Evolutionary conservation across 352 stramenopile genomes (phyloP), one percentile per base, ranked within the genome.

Genomic region (Pythium rhizo-oryzae): DNA sequence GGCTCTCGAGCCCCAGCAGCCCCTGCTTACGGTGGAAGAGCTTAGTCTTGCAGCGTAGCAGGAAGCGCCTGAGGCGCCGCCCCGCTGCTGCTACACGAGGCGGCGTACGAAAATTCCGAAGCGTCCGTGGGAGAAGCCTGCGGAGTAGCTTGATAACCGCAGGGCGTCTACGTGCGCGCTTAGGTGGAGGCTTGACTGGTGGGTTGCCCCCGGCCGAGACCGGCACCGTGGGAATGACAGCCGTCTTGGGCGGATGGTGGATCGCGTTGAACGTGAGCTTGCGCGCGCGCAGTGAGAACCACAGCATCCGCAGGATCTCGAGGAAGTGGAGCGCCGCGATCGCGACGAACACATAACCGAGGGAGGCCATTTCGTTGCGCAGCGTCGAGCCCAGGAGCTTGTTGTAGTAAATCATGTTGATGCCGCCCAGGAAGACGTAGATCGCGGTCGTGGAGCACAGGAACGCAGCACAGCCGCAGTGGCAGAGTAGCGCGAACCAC

Each of bases 401-500:
- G 75, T 79, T 79, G 69, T 78, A 81, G 64, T 81, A 79, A 28
- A 81, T 71, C 35, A 81, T 70, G 24, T 65, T 57, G 51, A 76
- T 53, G 39, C 61, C 52, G 8, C 64, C 69, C 16, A 79, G 33
- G 51, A 79, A 81, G 9, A 62, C 47, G 41, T 79, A 79, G 33
- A 81, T 49, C 11, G 68, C 18, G 16, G 73, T 78, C n/a, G 47
- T 76, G 13, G 71, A 62, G 52, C 67, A 69, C 47, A 76, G 53
- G 25, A 78, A 77, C n/a, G 61, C 66, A 1, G 61, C 70, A 37
- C 66, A 74, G n/a, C 50, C 57, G 23, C 52, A 57, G 35, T 76
- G 75, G 49, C 52, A 68, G 18, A 76, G 60, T 50, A 80, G 24
- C 21, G 69, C 50, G 12, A 55, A 35, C 72, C 72, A 82, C 72